Evolutionary conservation across 257 asterid species (phyloP), one percentile per base, ranked within the genome.

Genomic region (Schizonepeta tenuifolia): DNA sequence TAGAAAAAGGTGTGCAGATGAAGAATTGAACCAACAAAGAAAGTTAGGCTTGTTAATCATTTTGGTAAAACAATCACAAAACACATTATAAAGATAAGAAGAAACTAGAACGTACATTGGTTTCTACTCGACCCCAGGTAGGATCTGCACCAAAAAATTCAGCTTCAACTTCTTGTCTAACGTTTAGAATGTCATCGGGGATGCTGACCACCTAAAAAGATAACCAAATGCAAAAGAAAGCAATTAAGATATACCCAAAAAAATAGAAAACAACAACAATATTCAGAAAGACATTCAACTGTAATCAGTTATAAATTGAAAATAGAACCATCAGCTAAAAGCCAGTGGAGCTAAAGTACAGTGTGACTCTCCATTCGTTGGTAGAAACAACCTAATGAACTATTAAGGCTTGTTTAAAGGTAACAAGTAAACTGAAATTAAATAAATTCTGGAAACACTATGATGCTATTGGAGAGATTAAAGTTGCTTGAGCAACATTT

Each of bases 121-220:
- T 83, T 80, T 92, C 97, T 41, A 66, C 89, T 60, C 78, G 94
- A 22, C 74, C 79, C 97, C 96, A 90, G 75, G 66, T 84, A 53
- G 92, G 90, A 58, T 92, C 96, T 65, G 85, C 69, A 15, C 96
- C 96, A 83, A 89, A 86, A 86, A 84, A 86, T 66, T 95, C 99
- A 75, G 92, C 84, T 75, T 86, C 97, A 78, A 92, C 84, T 77
- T 88, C 97, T 81, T 81, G 90, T 67, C 86, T 90, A 73, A 87
- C 87, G 81, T 73, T 86, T 51, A 90, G 85, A 71, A 95, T 84
- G 50, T 84, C 88, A 65, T 92, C 91, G 1, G 95, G 69, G 70
- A 85, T 76, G 66, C 22, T 59, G 24, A 77, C 84, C 70, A 82
- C 90, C 97, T 93, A 73, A 38, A 53, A 67, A 53, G 40, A 35